phyloP scores from a whole-genome alignment of 192 early-diverging fungal species.

The Coemansia sp. region DNA sequence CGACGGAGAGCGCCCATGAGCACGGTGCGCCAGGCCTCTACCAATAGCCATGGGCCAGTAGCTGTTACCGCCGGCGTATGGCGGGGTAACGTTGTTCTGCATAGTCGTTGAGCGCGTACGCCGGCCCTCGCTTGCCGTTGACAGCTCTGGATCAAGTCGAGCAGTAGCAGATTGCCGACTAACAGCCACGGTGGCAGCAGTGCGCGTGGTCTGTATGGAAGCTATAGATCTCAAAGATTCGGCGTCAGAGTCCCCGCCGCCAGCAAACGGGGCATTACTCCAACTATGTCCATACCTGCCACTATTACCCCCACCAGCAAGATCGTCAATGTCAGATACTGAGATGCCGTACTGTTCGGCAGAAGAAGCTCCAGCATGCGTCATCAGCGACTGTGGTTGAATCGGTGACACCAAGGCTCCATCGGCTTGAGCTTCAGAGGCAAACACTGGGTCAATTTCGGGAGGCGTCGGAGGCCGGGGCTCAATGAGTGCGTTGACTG shows the following conservation, averaged over 20 bases:
- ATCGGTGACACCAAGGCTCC: background rate
- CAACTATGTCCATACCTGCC: conserved; percentile 13
- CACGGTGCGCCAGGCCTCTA: background rate
- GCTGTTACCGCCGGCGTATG: conserved; percentile 12
- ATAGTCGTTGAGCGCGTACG: conserved; percentile 36
- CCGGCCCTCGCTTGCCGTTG: background rate
- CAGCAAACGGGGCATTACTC: background rate
- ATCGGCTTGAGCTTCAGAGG: conserved; percentile 1
- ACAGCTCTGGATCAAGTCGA: conserved; percentile 2
- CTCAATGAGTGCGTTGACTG: conserved; percentile 49
- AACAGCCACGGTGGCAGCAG: conserved; percentile 31
- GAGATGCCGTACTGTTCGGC: conserved; percentile 24
- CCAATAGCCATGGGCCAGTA: conserved; percentile 12
- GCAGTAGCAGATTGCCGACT: conserved; percentile 13
- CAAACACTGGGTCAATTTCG: conserved; percentile 44
- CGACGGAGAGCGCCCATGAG: conserved; percentile 31
- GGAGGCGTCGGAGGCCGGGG: conserved; percentile 49
- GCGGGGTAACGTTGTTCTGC: conserved; percentile 16
- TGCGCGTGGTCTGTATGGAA: conserved; percentile 43
- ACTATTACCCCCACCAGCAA: background rate
- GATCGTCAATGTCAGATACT: conserved; percentile 20
- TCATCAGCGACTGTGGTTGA: background rate
- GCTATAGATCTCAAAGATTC: conserved; percentile 45
- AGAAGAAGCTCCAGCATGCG: background rate
- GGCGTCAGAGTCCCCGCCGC: conserved; percentile 29